These are phyloP conservation scores for Saturnispora silvae DNA, from an alignment of 805 yeast genomes.

Conservation along the genomic window DNA sequence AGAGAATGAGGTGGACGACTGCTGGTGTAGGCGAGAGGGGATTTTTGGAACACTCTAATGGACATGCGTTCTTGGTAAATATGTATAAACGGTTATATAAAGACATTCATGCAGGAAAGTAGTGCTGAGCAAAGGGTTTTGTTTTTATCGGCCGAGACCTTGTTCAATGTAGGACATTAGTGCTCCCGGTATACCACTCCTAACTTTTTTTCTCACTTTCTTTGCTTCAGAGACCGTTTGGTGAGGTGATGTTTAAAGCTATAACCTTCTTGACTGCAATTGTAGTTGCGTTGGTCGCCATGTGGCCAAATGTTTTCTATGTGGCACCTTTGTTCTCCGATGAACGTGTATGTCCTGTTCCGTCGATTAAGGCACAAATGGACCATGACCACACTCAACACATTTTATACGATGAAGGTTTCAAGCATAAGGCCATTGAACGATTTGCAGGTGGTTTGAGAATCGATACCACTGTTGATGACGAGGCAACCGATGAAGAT, in stretches of 20 bases:
- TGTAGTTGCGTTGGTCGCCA: background rate
- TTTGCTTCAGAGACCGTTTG: too few species aligned
- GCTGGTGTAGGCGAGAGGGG: constrained; percentile 29
- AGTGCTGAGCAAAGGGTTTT: too few species aligned
- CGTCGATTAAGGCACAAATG: constrained; percentile 17
- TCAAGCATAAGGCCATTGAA: constrained; percentile 27
- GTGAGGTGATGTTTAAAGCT: background rate
- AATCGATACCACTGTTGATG: constrained; percentile 38
- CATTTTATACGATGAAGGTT: constrained; percentile 27
- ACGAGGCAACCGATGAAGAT: constrained; percentile 11
- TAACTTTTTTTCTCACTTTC: too few species aligned
- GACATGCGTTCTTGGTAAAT: background rate
- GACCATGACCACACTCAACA: constrained; percentile 12
- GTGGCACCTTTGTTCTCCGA: constrained; percentile 3
- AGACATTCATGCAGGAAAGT: too few species aligned
- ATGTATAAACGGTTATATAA: too few species aligned
- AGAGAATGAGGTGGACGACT: constrained; percentile 30
- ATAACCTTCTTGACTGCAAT: constrained; percentile 1
- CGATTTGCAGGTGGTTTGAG: constrained; percentile 40
- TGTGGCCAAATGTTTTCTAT: constrained; percentile 7
- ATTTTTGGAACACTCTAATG: constrained; percentile 17
- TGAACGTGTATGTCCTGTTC: constrained; percentile 36
- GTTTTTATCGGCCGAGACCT: background rate
- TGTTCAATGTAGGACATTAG: too few species aligned
- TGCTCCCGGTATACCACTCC: too few species aligned